Base-by-base conservation (phyloP, 202 grass and related monocot species). In the Panicum virgatum region DNA sequence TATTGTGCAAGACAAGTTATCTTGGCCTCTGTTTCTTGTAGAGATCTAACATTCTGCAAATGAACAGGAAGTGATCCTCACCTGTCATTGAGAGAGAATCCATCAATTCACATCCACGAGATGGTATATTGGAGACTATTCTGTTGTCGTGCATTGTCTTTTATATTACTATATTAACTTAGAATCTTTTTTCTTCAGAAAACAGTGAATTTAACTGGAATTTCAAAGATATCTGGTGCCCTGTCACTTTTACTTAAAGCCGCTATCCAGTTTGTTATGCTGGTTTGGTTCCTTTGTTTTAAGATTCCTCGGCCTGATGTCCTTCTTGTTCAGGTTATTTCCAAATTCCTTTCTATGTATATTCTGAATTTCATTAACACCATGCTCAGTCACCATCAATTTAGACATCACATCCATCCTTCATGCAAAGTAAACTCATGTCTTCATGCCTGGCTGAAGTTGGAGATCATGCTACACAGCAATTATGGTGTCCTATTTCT, bases 201-300 rank as follows among this genome's bases (percentile, higher is more conserved):
- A 84, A 74, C 96, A 74, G 87, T 96, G 76, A 69, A 94, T 44
- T 89, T 99, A 39, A 69, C 77, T 23, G 89, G 85, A 85, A 83
- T 99, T 57, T 89, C 93, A 76, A 99, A 96, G 84, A 84, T 99
- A 92, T 96, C 96, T 34, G 64, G 89, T 81, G 89, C 87, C 27
- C 81, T 99, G 45, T 75, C 91, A 20, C 89, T 99, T 60, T 48
- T 99, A 77, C 74, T 99, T 77, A 99, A 99, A 93, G 96, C 96
- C 64, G 71, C 56, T 71, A 43, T 94, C 61, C 91, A 99, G 72
- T 94, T 99, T 69, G 42, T 89, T 64, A 38, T 99, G 47, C 79
- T 99, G 79, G 48, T 96, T 76, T 96, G 90, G 90, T 96, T 89
- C 69, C 91, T 96, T 42, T 94, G 89, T 90, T 72, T 96, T 62